These are phyloP conservation scores for Paecilomyces dactylethromorphus DNA, from an alignment of 2,329 filamentous ascomycete species.

Conservation along the genomic window DNA sequence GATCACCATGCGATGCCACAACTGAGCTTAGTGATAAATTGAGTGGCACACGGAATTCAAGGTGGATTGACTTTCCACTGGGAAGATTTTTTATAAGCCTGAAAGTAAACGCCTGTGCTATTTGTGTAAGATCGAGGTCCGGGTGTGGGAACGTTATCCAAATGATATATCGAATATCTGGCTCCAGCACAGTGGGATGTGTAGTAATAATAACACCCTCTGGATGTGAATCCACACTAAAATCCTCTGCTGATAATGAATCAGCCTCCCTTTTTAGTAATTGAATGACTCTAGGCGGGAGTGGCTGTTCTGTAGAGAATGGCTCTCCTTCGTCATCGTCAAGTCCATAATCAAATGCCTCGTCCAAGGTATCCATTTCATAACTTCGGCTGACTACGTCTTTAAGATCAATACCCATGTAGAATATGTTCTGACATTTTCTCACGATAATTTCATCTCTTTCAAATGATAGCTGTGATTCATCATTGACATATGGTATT, in stretches of 20 bases:
- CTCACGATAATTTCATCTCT: slow-evolving; percentile 1
- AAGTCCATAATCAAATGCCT: slow-evolving; percentile 3
- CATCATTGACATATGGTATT: not conserved
- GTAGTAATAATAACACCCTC: slow-evolving; percentile 2
- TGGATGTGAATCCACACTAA: not conserved
- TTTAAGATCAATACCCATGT: not conserved
- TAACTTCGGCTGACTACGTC: not conserved
- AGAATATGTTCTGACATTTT: not conserved
- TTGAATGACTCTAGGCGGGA: not conserved
- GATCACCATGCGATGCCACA: slow-evolving; percentile 1
- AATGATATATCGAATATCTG: slow-evolving; percentile 6
- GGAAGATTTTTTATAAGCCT: not conserved
- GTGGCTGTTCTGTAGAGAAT: not conserved
- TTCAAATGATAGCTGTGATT: slow-evolving; percentile 2
- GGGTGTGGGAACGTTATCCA: slow-evolving; percentile 3
- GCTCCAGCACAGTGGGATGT: not conserved
- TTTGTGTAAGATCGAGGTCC: not conserved
- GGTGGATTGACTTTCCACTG: slow-evolving; percentile 2
- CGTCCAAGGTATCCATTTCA: not conserved
- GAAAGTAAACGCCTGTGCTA: slow-evolving; percentile 1
- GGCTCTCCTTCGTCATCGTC: slow-evolving; percentile 2
- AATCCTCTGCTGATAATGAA: not conserved
- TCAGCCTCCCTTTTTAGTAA: slow-evolving; percentile 1
- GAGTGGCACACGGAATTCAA: slow-evolving; percentile 3
- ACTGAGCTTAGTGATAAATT: slow-evolving; percentile 1